phyloP scores from a whole-genome alignment of 2,329 filamentous ascomycete genomes.

The Penicillium italicum region DNA sequence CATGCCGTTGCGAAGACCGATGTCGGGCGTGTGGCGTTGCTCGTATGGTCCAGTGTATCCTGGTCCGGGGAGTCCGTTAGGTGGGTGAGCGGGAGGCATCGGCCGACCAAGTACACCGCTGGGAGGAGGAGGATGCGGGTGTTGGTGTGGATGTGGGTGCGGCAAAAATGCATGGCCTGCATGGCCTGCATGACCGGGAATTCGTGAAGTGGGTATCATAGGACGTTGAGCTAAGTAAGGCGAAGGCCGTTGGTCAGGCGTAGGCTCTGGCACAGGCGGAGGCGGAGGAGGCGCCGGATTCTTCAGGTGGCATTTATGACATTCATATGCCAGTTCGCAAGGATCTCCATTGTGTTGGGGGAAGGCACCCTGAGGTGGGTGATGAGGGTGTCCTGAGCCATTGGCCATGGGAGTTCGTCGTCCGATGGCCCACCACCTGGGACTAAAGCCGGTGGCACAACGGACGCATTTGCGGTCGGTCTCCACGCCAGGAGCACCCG shows the following conservation, averaged over 20 bases:
- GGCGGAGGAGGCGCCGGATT: conserved; percentile 30
- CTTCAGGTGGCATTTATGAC: conserved; percentile 66
- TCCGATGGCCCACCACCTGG: conserved; percentile 60
- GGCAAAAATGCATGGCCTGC: conserved; percentile 20
- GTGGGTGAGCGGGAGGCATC: conserved; percentile 28
- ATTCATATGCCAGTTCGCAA: conserved; percentile 55
- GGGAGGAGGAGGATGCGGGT: conserved; percentile 16
- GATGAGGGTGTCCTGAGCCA: conserved; percentile 28
- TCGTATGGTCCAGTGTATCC: conserved; percentile 39
- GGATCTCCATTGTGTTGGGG: conserved; percentile 30
- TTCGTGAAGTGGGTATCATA: conserved; percentile 33
- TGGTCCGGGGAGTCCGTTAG: conserved; percentile 19
- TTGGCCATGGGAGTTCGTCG: conserved; percentile 49
- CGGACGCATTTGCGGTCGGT: conserved; percentile 37
- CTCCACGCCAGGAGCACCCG: conserved; percentile 14
- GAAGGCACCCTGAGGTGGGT: conserved; percentile 24
- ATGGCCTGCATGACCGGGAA: conserved; percentile 12
- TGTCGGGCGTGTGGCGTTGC: conserved; percentile 32
- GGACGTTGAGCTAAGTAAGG: conserved; percentile 35
- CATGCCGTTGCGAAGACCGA: conserved; percentile 35
- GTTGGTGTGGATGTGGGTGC: conserved; percentile 30
- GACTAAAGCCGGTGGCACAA: conserved; percentile 42
- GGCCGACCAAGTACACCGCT: conserved; percentile 28
- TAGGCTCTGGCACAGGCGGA: conserved; percentile 27
- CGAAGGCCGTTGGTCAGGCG: conserved; percentile 35